Conservation (phyloP, 495 filamentous ascomycete genomes). For the Trichocladium antarcticum region DNA sequence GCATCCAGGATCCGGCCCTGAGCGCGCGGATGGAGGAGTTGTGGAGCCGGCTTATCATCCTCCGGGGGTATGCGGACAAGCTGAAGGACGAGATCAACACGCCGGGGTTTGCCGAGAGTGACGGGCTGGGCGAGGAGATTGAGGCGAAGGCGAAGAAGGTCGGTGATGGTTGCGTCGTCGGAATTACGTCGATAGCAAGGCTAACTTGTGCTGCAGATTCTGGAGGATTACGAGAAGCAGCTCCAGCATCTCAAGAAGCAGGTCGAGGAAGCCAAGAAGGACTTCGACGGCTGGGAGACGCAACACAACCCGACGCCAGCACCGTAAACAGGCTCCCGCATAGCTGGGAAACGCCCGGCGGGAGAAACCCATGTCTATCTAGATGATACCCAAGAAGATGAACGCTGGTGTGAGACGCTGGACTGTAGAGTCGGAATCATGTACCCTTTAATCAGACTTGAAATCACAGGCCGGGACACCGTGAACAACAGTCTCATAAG, state of each 20-base stretch:
- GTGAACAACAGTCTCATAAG: no score
- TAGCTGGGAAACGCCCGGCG: not conserved
- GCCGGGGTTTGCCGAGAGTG: conserved; percentile 38
- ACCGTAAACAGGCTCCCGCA: conserved; percentile 15
- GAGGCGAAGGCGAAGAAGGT: conserved; percentile 81
- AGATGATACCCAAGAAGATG: conserved; percentile 10
- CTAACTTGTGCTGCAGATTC: conserved; percentile 46
- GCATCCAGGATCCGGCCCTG: conserved; percentile 71
- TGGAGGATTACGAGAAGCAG: conserved; percentile 84
- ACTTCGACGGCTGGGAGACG: conserved; percentile 68
- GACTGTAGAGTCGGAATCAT: not conserved
- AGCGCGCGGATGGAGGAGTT: conserved; percentile 83
- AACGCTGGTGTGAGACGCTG: not conserved
- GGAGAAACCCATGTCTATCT: not conserved
- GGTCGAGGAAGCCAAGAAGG: conserved; percentile 62
- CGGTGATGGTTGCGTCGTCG: conserved; percentile 17
- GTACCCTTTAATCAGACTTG: no score
- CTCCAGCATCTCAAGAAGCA: conserved; percentile 76
- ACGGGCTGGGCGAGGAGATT: conserved; percentile 62
- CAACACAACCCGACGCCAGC: conserved; percentile 33
- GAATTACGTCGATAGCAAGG: not conserved
- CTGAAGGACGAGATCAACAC: conserved; percentile 71
- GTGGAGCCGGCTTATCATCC: conserved; percentile 84
- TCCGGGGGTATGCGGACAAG: conserved; percentile 66
- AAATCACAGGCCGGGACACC: no score